Evolutionary conservation across 179 eudicot species (phyloP).

Genomic region (Nepenthes alata): DNA sequence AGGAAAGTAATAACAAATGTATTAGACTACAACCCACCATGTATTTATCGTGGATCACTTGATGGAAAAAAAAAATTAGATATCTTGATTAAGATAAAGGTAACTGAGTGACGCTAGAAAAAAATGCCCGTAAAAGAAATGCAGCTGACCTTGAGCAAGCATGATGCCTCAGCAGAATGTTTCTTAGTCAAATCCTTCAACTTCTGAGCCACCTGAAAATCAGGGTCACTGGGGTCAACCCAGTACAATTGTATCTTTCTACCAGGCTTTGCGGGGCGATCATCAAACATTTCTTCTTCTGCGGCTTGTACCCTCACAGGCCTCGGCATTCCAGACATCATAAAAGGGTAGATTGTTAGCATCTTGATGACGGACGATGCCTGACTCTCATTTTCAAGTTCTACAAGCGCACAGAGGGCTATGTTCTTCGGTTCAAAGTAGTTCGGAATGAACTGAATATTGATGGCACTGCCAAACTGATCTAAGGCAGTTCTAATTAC

Average conservation of each 20-base stretch:
- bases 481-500: constrained; percentile 45
- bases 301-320: constrained; percentile 55
- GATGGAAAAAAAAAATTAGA: neutral
- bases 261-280: constrained; percentile 55
- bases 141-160: constrained; percentile 30
- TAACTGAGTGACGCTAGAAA: neutral
- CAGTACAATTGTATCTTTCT: constrained; percentile 28
- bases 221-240: constrained; percentile 45
- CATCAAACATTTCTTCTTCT: constrained; percentile 47
- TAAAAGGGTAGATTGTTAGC: constrained; percentile 33
- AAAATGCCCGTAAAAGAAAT: neutral
- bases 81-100: neutral
- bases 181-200: constrained; percentile 26
- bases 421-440: constrained; percentile 22
- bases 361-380: constrained; percentile 26
- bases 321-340: constrained; percentile 78
- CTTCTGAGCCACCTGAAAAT: constrained; percentile 40
- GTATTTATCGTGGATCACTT: too few relatives aligned
- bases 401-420: constrained; percentile 44
- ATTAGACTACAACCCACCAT: too few relatives aligned
- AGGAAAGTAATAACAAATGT: too few relatives aligned
- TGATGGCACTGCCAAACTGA: constrained; percentile 44
- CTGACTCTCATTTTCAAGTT: constrained; percentile 29
- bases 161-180: constrained; percentile 40
- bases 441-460: constrained; percentile 37